Conservation (phyloP, 1,284 basidiomycete species). For the Marasmius oreades region DNA sequence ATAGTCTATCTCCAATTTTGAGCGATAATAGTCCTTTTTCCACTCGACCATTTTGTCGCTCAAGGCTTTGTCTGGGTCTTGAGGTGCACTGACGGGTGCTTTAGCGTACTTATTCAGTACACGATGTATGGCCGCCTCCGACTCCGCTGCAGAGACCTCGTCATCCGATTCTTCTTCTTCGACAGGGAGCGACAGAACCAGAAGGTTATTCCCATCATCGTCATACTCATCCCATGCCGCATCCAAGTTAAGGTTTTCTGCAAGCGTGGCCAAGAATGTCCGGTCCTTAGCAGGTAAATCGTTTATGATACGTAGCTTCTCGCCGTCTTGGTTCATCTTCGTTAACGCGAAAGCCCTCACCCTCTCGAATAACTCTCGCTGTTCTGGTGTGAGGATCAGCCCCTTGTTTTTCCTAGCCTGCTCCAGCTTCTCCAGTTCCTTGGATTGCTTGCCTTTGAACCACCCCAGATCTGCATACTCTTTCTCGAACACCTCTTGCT, state of each 20-base stretch:
- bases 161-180: conserved; percentile 47
- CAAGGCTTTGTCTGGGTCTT: conserved; percentile 60
- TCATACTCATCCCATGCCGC: conserved; percentile 90
- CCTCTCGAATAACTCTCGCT: conserved; percentile 73
- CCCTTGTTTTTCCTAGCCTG: conserved; percentile 38
- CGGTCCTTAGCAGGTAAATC: conserved; percentile 76
- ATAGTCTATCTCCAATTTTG: conserved; percentile 81
- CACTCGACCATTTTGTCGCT: conserved; percentile 88
- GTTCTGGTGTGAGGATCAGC: conserved; percentile 62
- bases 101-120: conserved; percentile 88
- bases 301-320: conserved; percentile 68
- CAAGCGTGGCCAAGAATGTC: conserved; percentile 72
- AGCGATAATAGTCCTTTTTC: conserved; percentile 91
- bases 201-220: conserved; percentile 74
- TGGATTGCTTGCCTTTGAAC: conserved; percentile 86
- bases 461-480: conserved; percentile 87
- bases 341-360: conserved; percentile 70
- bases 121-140: conserved; percentile 69
- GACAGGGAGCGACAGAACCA: conserved; percentile 60
- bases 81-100: conserved; percentile 64
- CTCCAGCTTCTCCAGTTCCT: conserved; percentile 62
- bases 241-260: conserved; percentile 70
- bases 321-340: conserved; percentile 42
- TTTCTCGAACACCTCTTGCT: conserved; percentile 87
- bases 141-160: conserved; percentile 55